Percentiles rank a stretch among this genome's conserved stretches.
Evolutionary conservation across 805 yeast genomes (phyloP).

Genomic region (Metschnikowia sp.): DNA sequence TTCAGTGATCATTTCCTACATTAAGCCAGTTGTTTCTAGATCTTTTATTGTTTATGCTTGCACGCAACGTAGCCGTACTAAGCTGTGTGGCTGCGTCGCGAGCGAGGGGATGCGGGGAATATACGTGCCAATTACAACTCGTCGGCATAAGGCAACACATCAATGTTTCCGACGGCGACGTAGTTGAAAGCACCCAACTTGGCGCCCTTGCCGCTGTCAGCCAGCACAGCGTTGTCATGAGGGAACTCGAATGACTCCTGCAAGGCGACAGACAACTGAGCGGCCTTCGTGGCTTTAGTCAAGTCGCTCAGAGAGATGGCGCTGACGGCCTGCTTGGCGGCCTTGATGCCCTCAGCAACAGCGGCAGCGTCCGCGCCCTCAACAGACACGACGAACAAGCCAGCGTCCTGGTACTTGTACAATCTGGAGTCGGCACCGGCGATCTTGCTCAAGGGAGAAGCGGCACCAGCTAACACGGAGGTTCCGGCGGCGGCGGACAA

Average conservation of each 20-base stretch:
- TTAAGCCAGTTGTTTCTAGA: too few species aligned
- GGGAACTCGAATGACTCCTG: slow-evolving; percentile 36
- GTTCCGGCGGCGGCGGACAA: slow-evolving; percentile 67
- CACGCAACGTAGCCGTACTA: too few species aligned
- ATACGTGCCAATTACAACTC: slow-evolving; percentile 56
- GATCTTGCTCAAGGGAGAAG: slow-evolving; percentile 46
- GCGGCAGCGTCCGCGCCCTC: slow-evolving; percentile 55
- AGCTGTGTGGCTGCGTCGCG: slow-evolving; percentile 2
- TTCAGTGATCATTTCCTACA: too few species aligned
- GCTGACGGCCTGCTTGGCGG: slow-evolving; percentile 45
- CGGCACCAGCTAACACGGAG: slow-evolving; percentile 53
- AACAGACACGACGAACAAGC: slow-evolving; percentile 71
- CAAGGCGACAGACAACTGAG: slow-evolving; percentile 42
- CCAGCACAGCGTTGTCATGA: slow-evolving; percentile 28
- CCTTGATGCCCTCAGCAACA: slow-evolving; percentile 60
- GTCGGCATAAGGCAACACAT: slow-evolving; percentile 81
- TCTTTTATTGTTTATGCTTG: too few species aligned
- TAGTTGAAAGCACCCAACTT: slow-evolving; percentile 62
- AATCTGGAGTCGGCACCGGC: slow-evolving; percentile 52
- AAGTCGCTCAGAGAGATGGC: slow-evolving; percentile 48
- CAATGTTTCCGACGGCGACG: slow-evolving; percentile 87
- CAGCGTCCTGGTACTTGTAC: slow-evolving; percentile 70
- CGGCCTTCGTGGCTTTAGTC: slow-evolving; percentile 46
- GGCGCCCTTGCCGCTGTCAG: slow-evolving; percentile 31
- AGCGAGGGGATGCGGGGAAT: slow-evolving; percentile 11